A percentile compares a stretch with the other conserved stretches of the same genome.
Evolutionary conservation across 2,329 filamentous ascomycete genomes (phyloP).

Genomic region (Madurella fahalii): DNA sequence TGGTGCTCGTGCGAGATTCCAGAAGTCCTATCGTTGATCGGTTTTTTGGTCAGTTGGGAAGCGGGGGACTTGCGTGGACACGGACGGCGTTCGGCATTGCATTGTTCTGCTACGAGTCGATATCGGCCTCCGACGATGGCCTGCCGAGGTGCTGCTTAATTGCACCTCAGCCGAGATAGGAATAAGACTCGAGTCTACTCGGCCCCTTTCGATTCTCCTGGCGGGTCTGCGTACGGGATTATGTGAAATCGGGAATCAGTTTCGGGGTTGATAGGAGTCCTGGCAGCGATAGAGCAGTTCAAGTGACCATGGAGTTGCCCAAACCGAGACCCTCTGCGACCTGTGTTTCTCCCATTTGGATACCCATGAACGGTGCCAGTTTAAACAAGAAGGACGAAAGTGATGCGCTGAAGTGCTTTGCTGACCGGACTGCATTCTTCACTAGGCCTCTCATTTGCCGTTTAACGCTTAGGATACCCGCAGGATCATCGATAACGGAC

Average conservation of each 20-base stretch:
- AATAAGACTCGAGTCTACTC: slow-evolving; percentile 26
- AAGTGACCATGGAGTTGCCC: slow-evolving; percentile 14
- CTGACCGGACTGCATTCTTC: slow-evolving; percentile 3
- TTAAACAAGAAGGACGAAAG: not conserved
- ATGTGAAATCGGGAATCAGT: slow-evolving; percentile 16
- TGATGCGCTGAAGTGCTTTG: not conserved
- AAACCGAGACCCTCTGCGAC: slow-evolving; percentile 16
- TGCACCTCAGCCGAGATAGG: slow-evolving; percentile 25
- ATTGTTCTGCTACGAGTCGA: slow-evolving; percentile 28
- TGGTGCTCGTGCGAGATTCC: slow-evolving; percentile 93
- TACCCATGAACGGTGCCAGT: not conserved
- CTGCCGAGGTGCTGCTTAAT: slow-evolving; percentile 20
- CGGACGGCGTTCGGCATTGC: slow-evolving; percentile 30
- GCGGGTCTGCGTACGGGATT: slow-evolving; percentile 15
- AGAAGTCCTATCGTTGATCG: slow-evolving; percentile 97
- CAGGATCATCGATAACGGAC: too few relatives aligned
- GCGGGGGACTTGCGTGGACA: slow-evolving; percentile 26
- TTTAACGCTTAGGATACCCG: not conserved
- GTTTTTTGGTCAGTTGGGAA: slow-evolving; percentile 29
- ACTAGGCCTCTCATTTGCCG: not conserved
- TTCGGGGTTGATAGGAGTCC: slow-evolving; percentile 10
- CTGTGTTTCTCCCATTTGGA: slow-evolving; percentile 12
- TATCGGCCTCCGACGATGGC: slow-evolving; percentile 25
- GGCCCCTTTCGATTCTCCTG: slow-evolving; percentile 20
- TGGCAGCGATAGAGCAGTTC: slow-evolving; percentile 21